These are phyloP conservation scores for Chrysophaeum taylorii DNA, from an alignment of 352 stramenopile genomes.

Conservation along the genomic window DNA sequence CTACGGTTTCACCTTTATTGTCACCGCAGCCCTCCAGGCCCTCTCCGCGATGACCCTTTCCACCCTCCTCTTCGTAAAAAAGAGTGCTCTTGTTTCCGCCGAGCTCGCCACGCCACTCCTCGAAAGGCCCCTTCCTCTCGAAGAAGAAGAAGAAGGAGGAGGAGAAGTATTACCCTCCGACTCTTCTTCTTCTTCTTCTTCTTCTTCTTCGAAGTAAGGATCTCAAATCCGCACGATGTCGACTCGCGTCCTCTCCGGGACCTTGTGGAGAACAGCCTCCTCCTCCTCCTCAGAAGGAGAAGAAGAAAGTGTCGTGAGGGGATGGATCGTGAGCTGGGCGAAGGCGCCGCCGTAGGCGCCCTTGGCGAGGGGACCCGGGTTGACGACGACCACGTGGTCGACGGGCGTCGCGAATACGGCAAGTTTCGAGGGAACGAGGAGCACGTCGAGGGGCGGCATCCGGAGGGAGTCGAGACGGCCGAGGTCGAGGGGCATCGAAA, in stretches of 20 bases:
- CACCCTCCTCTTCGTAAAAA: slow-evolving; percentile 2
- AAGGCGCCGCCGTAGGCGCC: neutral
- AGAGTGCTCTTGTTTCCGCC: too few relatives aligned
- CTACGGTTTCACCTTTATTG: slow-evolving; percentile 47
- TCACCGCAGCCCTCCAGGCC: slow-evolving; percentile 30
- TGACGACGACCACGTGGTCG: neutral
- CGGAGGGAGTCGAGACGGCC: neutral
- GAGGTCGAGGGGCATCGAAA: slow-evolving; percentile 2
- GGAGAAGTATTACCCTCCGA: too few relatives aligned
- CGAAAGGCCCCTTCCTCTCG: too few relatives aligned
- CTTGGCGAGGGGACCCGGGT: slow-evolving; percentile 3
- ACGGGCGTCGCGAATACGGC: neutral
- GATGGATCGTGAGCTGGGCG: neutral
- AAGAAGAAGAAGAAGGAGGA: too few relatives aligned
- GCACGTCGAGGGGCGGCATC: neutral
- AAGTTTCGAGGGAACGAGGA: neutral
- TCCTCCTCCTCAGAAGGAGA: neutral
- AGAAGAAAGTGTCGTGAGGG: too few relatives aligned
- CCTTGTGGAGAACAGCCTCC: neutral
- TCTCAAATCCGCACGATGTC: slow-evolving; percentile 9
- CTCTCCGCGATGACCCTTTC: neutral
- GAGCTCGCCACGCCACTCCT: too few relatives aligned
- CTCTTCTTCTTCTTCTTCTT: too few relatives aligned
- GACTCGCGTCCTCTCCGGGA: neutral
- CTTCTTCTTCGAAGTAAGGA: neutral